Conservation (phyloP, 2,329 filamentous ascomycete genomes). For the Blastomyces gilchristii region DNA sequence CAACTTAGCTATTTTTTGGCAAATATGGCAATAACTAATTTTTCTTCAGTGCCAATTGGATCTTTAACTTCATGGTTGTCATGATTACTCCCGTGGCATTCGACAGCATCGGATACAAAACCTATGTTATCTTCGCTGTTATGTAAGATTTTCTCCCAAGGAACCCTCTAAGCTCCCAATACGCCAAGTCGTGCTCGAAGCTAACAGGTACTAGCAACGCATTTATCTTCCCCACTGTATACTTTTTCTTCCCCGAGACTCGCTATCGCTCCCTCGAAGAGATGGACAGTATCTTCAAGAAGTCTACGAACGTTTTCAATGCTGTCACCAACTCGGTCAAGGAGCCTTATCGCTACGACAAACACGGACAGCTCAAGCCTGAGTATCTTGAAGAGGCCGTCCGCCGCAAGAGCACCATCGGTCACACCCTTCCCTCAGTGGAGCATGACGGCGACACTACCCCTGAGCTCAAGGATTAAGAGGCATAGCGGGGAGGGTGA, state of each 20-base stretch:
- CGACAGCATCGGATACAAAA: conserved; percentile 38
- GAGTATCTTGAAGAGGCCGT: conserved; percentile 6
- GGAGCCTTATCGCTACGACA: conserved; percentile 8
- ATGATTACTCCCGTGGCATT: conserved; percentile 32
- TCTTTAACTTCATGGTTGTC: conserved; percentile 30
- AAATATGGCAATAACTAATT: conserved; percentile 34
- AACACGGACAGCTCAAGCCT: conserved; percentile 6
- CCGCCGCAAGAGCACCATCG: conserved; percentile 1
- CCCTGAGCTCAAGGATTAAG: not conserved
- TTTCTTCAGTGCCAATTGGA: conserved; percentile 24
- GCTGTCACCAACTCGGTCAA: conserved; percentile 4
- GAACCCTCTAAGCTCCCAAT: not conserved
- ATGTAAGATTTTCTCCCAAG: conserved; percentile 22
- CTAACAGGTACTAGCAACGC: conserved; percentile 7
- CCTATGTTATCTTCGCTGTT: conserved; percentile 38
- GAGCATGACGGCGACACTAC: not conserved
- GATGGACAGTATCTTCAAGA: conserved; percentile 32
- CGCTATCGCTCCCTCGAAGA: conserved; percentile 32
- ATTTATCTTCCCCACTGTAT: conserved; percentile 21
- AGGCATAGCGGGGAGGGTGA: not conserved
- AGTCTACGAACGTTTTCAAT: conserved; percentile 23
- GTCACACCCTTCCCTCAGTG: not conserved
- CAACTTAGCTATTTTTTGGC: not conserved
- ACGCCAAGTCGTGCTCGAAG: not conserved
- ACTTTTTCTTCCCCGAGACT: conserved; percentile 33